Evolutionary conservation across 2,329 filamentous ascomycete genomes (phyloP).

Genomic region (Aureobasidium sp.): DNA sequence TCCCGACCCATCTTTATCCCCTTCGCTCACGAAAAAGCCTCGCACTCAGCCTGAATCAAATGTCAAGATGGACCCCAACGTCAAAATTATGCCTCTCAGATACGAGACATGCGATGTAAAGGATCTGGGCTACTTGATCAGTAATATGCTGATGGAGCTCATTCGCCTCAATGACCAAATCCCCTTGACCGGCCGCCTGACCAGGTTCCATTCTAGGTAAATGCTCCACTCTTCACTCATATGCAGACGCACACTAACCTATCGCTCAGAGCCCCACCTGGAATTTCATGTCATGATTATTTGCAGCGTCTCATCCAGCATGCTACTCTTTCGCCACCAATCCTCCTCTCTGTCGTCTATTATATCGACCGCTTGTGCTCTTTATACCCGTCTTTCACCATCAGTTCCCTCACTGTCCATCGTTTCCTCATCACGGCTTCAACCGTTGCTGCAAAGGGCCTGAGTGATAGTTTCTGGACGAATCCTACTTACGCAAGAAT

Average conservation of each 20-base stretch:
- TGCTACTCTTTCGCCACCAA: slow-evolving; percentile 83
- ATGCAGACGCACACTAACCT: neutral
- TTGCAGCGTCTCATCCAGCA: slow-evolving; percentile 87
- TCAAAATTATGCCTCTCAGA: slow-evolving; percentile 57
- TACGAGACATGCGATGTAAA: slow-evolving; percentile 79
- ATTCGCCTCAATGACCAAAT: slow-evolving; percentile 88
- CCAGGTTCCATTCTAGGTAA: slow-evolving; percentile 89
- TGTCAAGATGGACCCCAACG: slow-evolving; percentile 33
- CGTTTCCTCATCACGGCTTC: slow-evolving; percentile 94
- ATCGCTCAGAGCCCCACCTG: slow-evolving; percentile 61
- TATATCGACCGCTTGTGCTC: slow-evolving; percentile 95
- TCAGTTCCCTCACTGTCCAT: slow-evolving; percentile 93
- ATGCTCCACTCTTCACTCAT: slow-evolving; percentile 13
- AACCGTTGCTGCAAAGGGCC: slow-evolving; percentile 89
- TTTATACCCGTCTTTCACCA: slow-evolving; percentile 88
- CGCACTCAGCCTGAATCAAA: slow-evolving; percentile 28
- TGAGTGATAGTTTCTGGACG: slow-evolving; percentile 97
- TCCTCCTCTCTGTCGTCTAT: slow-evolving; percentile 97
- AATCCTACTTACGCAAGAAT: slow-evolving; percentile 94
- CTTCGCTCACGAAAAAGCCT: slow-evolving; percentile 6
- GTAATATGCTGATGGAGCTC: slow-evolving; percentile 91
- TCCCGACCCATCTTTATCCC: neutral
- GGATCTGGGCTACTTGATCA: slow-evolving; percentile 83
- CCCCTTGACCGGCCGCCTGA: slow-evolving; percentile 79
- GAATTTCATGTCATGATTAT: slow-evolving; percentile 91